Base-by-base conservation (phyloP, 192 early-diverging fungal species). In the Backusella tuberculispora region DNA sequence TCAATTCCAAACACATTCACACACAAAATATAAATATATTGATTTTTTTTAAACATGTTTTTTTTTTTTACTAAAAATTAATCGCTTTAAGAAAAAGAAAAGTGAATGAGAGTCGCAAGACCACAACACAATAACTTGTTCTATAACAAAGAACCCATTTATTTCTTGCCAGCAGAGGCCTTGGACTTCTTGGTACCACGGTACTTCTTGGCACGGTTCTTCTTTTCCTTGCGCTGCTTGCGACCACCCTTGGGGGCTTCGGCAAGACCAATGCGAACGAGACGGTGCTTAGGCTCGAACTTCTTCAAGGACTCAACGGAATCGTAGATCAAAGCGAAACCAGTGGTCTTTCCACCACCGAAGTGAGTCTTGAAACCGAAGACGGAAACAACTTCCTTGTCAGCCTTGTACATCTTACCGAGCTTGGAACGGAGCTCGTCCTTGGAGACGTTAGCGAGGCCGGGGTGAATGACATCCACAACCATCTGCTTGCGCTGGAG, bases 141-240 rank as follows among this genome's bases (percentile, higher is more conserved):
- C 24, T 60, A 60, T 68, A 34, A 15, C 24, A 65, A 46, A 29
- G 24, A 65, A 21, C 63, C 60, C 38, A 44, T 74, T 73, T 78
- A 77, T 77, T 77, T 77, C 76, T 77, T 77, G 76, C 76, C 76
- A 70, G 53, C 43, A 80, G 86, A 78, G 76, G 85, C 89, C 85
- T 91, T 92, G 84, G 86, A 84, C 92, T 97, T 99, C 87, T 94
- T 95, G 85, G 95, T 96, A 84, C 97, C 97, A 80, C 93, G 90
- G 91, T 97, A 87, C 92, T 97, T 99, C 95, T 99, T 99, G 84
- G 89, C 84, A 84, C 98, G 90, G 95, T 99, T 99, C 92, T 97
- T 97, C 85, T 93, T 90, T 86, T 99, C 96, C 95, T 97, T 99
- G 84, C 95, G 93, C 88, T 99, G 98, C 91, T 98, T 99, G 87